Conservation (phyloP, 2,329 filamentous ascomycete species). For the Fusarium mangiferae region DNA sequence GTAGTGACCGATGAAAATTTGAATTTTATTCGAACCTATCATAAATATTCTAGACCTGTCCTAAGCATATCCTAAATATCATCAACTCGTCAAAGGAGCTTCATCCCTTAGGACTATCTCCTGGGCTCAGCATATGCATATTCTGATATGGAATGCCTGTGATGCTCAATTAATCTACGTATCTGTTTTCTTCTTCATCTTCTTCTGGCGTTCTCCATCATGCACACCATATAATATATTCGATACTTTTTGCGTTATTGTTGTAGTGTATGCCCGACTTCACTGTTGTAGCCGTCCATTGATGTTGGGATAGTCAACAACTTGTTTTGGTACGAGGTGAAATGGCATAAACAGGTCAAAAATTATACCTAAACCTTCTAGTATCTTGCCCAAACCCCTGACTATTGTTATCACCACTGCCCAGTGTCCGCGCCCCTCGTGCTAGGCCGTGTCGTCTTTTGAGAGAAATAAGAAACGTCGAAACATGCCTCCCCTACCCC, state of each 20-base stretch:
- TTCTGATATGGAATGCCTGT: not conserved
- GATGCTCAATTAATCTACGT: not conserved
- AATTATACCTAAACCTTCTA: not conserved
- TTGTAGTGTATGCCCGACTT: not conserved
- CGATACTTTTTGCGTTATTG: not conserved
- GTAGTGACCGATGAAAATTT: not conserved
- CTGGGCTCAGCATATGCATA: not conserved
- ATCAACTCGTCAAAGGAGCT: not conserved
- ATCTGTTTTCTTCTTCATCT: not conserved
- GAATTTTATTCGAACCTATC: not conserved
- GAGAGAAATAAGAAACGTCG: conserved; percentile 17
- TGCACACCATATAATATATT: not conserved
- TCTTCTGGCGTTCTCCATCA: not conserved
- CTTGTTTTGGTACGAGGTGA: not conserved
- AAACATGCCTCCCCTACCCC: conserved; percentile 21
- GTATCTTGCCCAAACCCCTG: not conserved
- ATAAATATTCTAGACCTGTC: not conserved
- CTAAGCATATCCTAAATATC: not conserved
- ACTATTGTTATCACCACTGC: not conserved
- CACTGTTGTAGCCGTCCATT: not conserved
- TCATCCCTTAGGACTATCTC: not conserved
- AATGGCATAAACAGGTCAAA: not conserved
- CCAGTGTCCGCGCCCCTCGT: not conserved
- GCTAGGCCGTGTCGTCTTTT: conserved; percentile 33
- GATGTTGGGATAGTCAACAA: not conserved